Base-by-base conservation (phyloP, 306 rosid species). In the Coriaria nepalensis region DNA sequence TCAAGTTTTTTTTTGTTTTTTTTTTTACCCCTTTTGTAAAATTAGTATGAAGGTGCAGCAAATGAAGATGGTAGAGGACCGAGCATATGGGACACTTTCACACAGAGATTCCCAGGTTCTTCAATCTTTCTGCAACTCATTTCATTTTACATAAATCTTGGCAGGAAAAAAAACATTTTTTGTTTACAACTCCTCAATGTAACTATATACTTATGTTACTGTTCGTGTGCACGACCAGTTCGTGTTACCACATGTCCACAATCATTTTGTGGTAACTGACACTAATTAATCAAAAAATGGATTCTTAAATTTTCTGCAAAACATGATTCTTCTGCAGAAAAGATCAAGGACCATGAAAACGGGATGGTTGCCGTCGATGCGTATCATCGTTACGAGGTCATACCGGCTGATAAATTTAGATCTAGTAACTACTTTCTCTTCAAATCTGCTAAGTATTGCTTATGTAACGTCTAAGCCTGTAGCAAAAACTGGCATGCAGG, bases 341-440 rank as follows among this genome's bases (percentile, higher is more conserved):
- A 56, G 48, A 73, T 75, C 40, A 64, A n/a, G n/a, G 87, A 67
- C 45, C 75, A 10, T 35, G 70, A 83, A 40, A 79, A 49, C 29
- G 83, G 63, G 8, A 73, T 66, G 56, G 61, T 67, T 29, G 87
- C 87, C 6, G 33, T 62, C 42, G 87, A 79, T 59, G 67, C 74
- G 32, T 79, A 76, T 73, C 83, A 76, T 54, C 83, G 69, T 39
- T 79, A 69, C 72, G 73, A 79, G 80, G 87, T 79, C 29, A 20
- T 20, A 20, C 29, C 29, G 3, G 29, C 29, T 20, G 29, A 20
- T 20, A 20, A 20, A 20, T 20, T 20, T 20, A 20, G 29, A 20
- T 20, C 29, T 20, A 20, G 29, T 20, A 20, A 3, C 29, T 20
- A 20, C 1, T 20, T 3, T 20, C 3, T 20, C 29, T 20, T 1